These are phyloP conservation scores for Fagopyrum tataricum DNA, from an alignment of 148 eudicot species.

Conservation along the genomic window DNA sequence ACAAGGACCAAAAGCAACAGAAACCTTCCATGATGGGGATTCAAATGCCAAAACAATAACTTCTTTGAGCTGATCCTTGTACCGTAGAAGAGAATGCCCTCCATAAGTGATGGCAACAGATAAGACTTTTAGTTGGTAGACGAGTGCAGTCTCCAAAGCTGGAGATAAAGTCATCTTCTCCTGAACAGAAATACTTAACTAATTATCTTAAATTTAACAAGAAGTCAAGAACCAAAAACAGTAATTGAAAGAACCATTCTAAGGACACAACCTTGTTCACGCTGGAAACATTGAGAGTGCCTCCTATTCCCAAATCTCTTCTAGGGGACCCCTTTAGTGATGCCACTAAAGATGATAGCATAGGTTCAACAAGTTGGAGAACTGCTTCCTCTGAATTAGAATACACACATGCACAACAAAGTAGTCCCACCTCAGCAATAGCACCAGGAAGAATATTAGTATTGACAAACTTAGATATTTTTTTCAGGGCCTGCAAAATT, in stretches of 20 bases:
- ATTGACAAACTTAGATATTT: slow-evolving; percentile 79
- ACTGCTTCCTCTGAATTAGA: slow-evolving; percentile 81
- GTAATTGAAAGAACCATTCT: not conserved
- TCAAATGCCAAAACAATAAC: slow-evolving; percentile 69
- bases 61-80: slow-evolving; percentile 65
- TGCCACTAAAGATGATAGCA: slow-evolving; percentile 55
- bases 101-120: slow-evolving; percentile 87
- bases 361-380: slow-evolving; percentile 68
- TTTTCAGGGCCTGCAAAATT: slow-evolving; percentile 62
- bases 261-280: slow-evolving; percentile 39
- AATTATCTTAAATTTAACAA: not conserved
- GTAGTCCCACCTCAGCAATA: slow-evolving; percentile 91
- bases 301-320: slow-evolving; percentile 66
- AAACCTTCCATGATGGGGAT: slow-evolving; percentile 98
- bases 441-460: slow-evolving; percentile 97
- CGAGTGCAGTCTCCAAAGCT: slow-evolving; percentile 80
- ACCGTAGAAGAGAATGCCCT: slow-evolving; percentile 65
- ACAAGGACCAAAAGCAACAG: slow-evolving; percentile 6
- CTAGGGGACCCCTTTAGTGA: slow-evolving; percentile 75
- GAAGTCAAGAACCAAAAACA: not conserved
- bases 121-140: slow-evolving; percentile 77
- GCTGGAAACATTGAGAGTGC: slow-evolving; percentile 30
- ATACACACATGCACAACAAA: slow-evolving; percentile 92
- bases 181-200: slow-evolving; percentile 26
- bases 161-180: slow-evolving; percentile 66